phyloP scores from a whole-genome alignment of 352 stramenopile genomes.

The Thalassiosira hispida region DNA sequence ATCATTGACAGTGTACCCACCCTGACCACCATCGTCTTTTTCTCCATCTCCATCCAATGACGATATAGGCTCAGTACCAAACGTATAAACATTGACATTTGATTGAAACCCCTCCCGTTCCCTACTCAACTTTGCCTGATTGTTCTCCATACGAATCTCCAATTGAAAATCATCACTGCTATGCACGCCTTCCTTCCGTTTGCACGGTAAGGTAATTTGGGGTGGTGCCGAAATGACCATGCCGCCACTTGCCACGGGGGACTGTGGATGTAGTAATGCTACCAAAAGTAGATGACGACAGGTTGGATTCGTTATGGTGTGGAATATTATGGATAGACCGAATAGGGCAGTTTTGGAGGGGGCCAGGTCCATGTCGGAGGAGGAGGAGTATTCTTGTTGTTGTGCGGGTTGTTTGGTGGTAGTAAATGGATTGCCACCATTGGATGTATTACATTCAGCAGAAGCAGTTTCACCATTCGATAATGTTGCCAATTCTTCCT shows the following conservation, averaged over 20 bases:
- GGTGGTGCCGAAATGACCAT: slow-evolving; percentile 38
- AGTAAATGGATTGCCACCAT: background rate
- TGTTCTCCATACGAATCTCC: slow-evolving; percentile 37
- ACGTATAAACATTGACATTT: slow-evolving; percentile 28
- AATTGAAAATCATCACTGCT: slow-evolving; percentile 9
- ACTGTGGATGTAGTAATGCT: slow-evolving; percentile 78
- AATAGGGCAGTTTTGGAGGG: slow-evolving; percentile 80
- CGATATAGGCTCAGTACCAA: slow-evolving; percentile 15
- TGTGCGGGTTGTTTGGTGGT: background rate
- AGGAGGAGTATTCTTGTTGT: slow-evolving; percentile 23
- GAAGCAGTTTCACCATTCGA: too few species aligned
- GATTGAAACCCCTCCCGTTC: slow-evolving; percentile 3
- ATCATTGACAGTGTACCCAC: background rate
- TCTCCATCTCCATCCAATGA: background rate
- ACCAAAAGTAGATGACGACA: slow-evolving; percentile 71
- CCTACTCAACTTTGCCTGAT: background rate
- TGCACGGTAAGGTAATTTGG: slow-evolving; percentile 20
- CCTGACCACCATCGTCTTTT: too few species aligned
- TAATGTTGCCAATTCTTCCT: too few species aligned
- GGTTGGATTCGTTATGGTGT: slow-evolving; percentile 69
- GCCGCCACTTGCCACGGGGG: slow-evolving; percentile 58
- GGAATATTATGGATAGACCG: slow-evolving; percentile 72
- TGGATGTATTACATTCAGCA: background rate
- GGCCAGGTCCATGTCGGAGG: slow-evolving; percentile 59
- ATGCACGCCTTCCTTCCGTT: background rate